A percentile compares a stretch with the other conserved stretches of the same genome.
phyloP scores from a whole-genome alignment of 768 basidiomycete genomes.

The Rhodosporidiobolus odoratus region DNA sequence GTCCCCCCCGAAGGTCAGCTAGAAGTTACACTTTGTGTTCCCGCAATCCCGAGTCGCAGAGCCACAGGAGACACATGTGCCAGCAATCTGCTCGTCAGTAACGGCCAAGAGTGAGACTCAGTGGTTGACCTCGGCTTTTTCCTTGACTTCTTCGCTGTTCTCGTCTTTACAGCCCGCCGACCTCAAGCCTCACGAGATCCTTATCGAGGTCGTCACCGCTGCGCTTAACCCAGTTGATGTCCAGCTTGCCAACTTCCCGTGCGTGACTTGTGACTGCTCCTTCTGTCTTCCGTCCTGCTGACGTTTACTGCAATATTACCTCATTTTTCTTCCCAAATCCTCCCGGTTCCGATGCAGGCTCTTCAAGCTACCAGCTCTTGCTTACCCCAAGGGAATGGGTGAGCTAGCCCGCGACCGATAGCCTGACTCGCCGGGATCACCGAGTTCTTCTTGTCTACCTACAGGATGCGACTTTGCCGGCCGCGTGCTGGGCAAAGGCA shows the following conservation, averaged over 20 bases:
- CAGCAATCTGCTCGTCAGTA: too few species aligned
- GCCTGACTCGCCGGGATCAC: too few species aligned
- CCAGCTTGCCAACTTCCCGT: slow-evolving; percentile 15
- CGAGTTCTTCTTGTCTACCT: background rate
- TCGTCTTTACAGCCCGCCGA: background rate
- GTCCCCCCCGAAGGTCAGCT: background rate
- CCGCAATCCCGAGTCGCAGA: too few species aligned
- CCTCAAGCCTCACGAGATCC: slow-evolving; percentile 9
- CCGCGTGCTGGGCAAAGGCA: slow-evolving; percentile 55
- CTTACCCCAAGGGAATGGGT: slow-evolving; percentile 52
- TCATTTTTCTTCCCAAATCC: background rate
- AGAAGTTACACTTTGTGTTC: too few species aligned
- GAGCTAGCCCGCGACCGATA: slow-evolving; percentile 46
- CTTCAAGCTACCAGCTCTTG: slow-evolving; percentile 6
- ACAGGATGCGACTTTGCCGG: slow-evolving; percentile 65
- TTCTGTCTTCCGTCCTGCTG: too few species aligned
- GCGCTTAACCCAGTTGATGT: slow-evolving; percentile 31
- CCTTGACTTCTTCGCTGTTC: background rate
- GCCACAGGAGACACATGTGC: too few species aligned
- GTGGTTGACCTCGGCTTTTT: background rate
- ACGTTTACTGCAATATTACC: too few species aligned
- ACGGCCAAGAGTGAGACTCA: background rate
- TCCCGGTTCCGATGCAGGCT: background rate
- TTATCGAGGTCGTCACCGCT: slow-evolving; percentile 23
- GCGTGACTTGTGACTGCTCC: background rate